Conservation (phyloP, 2,329 filamentous ascomycete species). For the Bipolaris zeicola region DNA sequence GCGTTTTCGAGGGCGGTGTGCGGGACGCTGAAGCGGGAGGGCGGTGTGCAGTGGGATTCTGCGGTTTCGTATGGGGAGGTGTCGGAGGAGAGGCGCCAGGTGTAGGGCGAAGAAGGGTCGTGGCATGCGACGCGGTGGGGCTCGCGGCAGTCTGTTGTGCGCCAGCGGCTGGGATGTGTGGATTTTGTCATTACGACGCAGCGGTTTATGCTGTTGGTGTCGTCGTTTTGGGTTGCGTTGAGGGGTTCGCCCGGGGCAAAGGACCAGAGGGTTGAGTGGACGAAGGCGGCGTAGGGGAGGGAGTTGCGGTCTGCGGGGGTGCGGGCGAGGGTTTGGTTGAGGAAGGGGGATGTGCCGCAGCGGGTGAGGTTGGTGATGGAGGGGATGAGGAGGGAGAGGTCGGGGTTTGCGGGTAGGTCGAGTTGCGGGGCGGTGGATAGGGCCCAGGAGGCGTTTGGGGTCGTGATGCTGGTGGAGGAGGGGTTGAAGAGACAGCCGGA, state of each 20-base stretch:
- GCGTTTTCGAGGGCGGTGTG: constrained; percentile 68
- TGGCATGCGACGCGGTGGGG: constrained; percentile 63
- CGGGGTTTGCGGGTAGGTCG: constrained; percentile 25
- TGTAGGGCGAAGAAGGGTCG: constrained; percentile 58
- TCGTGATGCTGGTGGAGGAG: constrained; percentile 48
- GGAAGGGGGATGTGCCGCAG: constrained; percentile 65
- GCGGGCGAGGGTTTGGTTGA: constrained; percentile 62
- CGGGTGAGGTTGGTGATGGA: constrained; percentile 52
- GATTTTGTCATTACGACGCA: constrained; percentile 61
- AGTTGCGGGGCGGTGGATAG: constrained; percentile 26
- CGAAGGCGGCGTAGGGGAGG: constrained; percentile 58
- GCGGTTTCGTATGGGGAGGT: constrained; percentile 53
- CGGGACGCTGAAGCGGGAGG: constrained; percentile 61
- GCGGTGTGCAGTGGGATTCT: constrained; percentile 54
- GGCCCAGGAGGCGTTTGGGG: constrained; percentile 58
- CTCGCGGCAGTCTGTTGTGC: constrained; percentile 60
- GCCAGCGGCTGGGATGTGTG: constrained; percentile 61
- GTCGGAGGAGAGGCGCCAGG: constrained; percentile 59
- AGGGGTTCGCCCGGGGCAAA: constrained; percentile 64
- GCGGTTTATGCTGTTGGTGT: constrained; percentile 46
- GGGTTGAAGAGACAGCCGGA: constrained; percentile 62
- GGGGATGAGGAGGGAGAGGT: constrained; percentile 32
- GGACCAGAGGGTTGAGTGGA: constrained; percentile 62
- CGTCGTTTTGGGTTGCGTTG: constrained; percentile 48
- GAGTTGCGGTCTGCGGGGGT: constrained; percentile 57